Base-by-base conservation (phyloP, 495 filamentous ascomycete species). In the Acidomyces sp. region DNA sequence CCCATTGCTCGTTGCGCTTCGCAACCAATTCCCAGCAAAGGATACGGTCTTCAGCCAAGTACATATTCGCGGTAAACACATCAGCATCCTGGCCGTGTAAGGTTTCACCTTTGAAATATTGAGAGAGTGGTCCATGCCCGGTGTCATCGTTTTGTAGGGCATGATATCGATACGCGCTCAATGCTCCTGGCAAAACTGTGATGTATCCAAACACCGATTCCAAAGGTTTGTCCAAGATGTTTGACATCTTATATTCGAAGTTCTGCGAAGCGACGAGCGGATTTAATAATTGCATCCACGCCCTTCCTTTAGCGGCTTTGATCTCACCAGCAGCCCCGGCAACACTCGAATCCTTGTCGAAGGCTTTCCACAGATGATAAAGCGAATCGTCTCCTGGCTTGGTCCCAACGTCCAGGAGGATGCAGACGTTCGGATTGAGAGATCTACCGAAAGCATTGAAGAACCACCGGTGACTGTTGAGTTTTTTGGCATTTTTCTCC, bases 211-310 rank as follows among this genome's bases (percentile, higher is more conserved):
- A 96, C 2, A 95, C 92, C 2, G 80, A 87, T 60, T 99, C 92
- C 17, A 99, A 65, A 3, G 92, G 92, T 60, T 96, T 96, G 56
- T 99, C 92, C 19, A 99, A 68, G 54, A 99, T 99, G 46, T 96
- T 99, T 5, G 84, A 93, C 88, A 96, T 94, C 65, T 99, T 99
- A 69, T 99, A 99, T 61, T 99, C 92, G 52, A 96, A 99, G 54
- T 99, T 96, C 59, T 99, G 92, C 32, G 82, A 87, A 0, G 92
- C 92, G 6, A 99, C 86, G 2, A 99, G 70, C 0, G 92, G 92
- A 55, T 96, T 96, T 28, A 99, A 65, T 16, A 99, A 71, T 16
- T 86, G 84, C 12, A 78, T 63, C 61, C 79, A 83, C 19, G 66
- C 75, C 52, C 79, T 83, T 9, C 90, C 90, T 24, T 52, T 46